Evolutionary conservation across 1,284 basidiomycete species (phyloP), one percentile per base, ranked within the genome.

Genomic region (Sanghuangporus weigelae): DNA sequence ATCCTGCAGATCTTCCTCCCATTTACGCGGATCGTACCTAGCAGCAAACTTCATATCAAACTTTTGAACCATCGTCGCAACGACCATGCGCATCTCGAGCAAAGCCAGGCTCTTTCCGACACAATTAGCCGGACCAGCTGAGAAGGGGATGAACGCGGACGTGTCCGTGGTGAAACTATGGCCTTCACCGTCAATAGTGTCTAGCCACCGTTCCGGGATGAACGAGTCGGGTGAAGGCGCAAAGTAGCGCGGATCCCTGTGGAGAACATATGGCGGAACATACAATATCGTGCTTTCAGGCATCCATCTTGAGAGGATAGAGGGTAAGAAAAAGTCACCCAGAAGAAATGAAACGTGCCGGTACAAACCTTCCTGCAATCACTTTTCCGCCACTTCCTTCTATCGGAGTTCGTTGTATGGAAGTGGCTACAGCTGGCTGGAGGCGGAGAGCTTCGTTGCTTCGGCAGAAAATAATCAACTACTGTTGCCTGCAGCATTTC

Each of bases 211-310:
- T 39, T 80, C 78, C 7, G 78, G 78, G 68, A 74, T 72, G 68
- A 80, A 80, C 3, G 67, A 51, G 26, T 79, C 72, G 16, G 78
- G 77, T 35, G 68, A 67, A 1, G 76, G 76, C 2, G 70, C 76
- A 63, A 80, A 80, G 68, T 79, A 67, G 12, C 72, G 70, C 12
- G 76, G 70, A 61, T 74, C 71, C 35, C 76, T 71, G 51, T 84
- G 83, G 10, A 84, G 68, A 31, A 75, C 76, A 67, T 84, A 83
- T 10, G 73, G 73, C 40, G 81, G 79, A 40, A 83, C 72, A 60
- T 76, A 78, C 7, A 81, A 73, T 48, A 73, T 76, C 1, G 81
- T 84, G 39, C 78, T 78, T 68, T 81, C 80, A 1, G 82, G 80
- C 2, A 85, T 72, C 62, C 76, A 79, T 54, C 81, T 84, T 7